Base-by-base conservation (phyloP, 306 rosid species). In the Echinosophora koreensis region DNA sequence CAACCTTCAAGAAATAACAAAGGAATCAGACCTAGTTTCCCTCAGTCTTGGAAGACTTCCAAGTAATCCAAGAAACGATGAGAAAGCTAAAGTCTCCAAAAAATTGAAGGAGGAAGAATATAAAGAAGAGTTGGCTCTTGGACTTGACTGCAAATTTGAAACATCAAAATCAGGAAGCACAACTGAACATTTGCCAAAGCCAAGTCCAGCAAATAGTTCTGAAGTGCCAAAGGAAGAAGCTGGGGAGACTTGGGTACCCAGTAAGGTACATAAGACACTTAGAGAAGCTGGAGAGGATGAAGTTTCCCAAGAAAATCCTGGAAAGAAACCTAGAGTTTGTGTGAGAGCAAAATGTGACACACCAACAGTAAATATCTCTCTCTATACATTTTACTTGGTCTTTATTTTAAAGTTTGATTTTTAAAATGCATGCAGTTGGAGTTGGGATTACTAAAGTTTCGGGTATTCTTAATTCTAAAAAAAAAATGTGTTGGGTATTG, bases 261-360 rank as follows among this genome's bases (percentile, higher is more conserved):
- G 75, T 64, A 85, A 88, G 59, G 74, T 4, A 7, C 41, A 60
- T 32, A 90, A 82, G 84, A 76, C 76, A 9, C 8, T 34, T 76
- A 85, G 89, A 68, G 74, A 77, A 30, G 2, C 2, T 8, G 81
- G 41, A 69, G 96, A 90, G 11, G 94, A 89, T 70, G 96, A 90
- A 68, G 85, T 86, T 78, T 74, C 85, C 0, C 88, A 78, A 1
- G 90, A 88, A 30, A 86, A 27, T 62, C 87, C 88, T 1, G 71
- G 71, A 0, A 93, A 91, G 88, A 93, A 77, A 81, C 77, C 95
- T 50, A 91, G 98, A 86, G 95, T 91, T 84, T 89, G 88, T 68
- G 93, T 93, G 5, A 84, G 93, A 74, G 87, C 85, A 38, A 84
- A 97, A 67, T 89, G 97, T 60, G 97, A 89, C 17, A 78, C 97